Conservation (phyloP, 192 early-diverging fungal species). For the Funneliformis mosseae region DNA sequence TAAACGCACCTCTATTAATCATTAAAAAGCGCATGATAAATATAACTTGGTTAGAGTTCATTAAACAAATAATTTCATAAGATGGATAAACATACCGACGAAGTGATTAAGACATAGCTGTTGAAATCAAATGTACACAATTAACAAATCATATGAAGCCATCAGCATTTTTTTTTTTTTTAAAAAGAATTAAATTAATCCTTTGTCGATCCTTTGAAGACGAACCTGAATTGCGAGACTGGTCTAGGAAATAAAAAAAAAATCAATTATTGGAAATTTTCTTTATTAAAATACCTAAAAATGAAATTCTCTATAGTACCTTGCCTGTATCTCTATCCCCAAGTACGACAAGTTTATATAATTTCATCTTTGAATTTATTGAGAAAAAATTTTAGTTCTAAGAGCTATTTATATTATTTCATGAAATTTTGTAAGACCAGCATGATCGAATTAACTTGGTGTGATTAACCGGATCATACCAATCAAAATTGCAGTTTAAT, state of each 20-base stretch:
- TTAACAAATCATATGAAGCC: background rate
- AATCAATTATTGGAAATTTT: too few species aligned
- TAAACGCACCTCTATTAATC: constrained; percentile 8
- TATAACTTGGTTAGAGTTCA: background rate
- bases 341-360: constrained; percentile 49
- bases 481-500: too few species aligned
- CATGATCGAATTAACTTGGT: too few species aligned
- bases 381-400: too few species aligned
- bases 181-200: constrained; percentile 17
- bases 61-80: background rate
- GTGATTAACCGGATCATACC: too few species aligned
- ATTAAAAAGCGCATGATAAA: background rate
- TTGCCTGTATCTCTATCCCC: constrained; percentile 49
- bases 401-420: too few species aligned
- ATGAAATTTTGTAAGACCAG: too few species aligned
- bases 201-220: background rate
- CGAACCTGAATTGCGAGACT: constrained; percentile 49
- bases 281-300: background rate
- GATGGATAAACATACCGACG: constrained; percentile 38
- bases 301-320: constrained; percentile 30
- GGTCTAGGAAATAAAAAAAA: constrained; percentile 30
- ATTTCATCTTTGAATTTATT: constrained; percentile 40
- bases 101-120: constrained; percentile 50
- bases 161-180: background rate
- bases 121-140: background rate